Conservation (phyloP, 129 eudicot species). For the Smallanthus sonchifolius region DNA sequence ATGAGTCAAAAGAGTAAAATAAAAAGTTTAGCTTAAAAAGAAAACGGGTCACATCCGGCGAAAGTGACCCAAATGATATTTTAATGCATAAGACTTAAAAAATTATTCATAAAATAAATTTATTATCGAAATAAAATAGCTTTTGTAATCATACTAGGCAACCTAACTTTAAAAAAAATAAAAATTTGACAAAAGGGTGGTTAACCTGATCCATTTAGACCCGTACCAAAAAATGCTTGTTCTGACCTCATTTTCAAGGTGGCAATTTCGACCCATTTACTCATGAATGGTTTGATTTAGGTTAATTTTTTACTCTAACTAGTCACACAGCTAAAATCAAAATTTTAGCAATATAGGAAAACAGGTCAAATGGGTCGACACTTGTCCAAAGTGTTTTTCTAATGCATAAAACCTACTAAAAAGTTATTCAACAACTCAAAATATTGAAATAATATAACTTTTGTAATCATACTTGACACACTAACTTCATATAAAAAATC, state of each 20-base stretch:
- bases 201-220: neutral
- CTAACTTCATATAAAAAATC: neutral
- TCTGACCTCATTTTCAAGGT: neutral
- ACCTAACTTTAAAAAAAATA: too few relatives aligned
- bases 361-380: neutral
- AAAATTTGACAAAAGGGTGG: too few relatives aligned
- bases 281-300: neutral
- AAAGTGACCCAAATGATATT: too few relatives aligned
- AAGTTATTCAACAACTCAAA: neutral
- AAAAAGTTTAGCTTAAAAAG: too few relatives aligned
- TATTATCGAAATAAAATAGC: too few relatives aligned
- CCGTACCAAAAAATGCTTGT: neutral
- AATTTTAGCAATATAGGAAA: neutral
- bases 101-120: too few relatives aligned
- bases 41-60: too few relatives aligned
- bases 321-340: neutral
- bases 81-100: too few relatives aligned
- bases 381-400: neutral
- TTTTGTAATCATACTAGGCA: too few relatives aligned
- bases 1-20: too few relatives aligned
- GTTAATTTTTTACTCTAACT: neutral
- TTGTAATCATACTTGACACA: neutral
- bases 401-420: constrained; percentile 1
- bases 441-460: neutral
- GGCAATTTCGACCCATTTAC: neutral